Percentiles rank a stretch among this genome's conserved stretches.
phyloP scores from a whole-genome alignment of 2,329 filamentous ascomycete genomes.

The Aspergillus calidoustus region DNA sequence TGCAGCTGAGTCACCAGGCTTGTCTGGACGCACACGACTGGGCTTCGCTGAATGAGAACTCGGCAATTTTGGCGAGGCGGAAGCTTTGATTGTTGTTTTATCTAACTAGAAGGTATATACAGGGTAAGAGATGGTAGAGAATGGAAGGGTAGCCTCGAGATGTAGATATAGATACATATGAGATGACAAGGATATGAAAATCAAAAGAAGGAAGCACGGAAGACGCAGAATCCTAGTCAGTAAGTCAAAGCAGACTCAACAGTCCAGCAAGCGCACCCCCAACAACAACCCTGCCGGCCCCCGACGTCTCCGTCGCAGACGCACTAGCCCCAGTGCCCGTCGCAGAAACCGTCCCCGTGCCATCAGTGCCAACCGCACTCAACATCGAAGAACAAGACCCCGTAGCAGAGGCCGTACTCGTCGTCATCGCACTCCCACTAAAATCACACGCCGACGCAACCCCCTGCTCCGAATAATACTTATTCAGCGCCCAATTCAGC shows the following conservation, averaged over 20 bases:
- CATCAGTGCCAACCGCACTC: conserved; percentile 45
- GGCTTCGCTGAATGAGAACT: background rate
- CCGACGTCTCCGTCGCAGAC: background rate
- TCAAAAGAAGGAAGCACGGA: background rate
- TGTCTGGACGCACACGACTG: conserved; percentile 8
- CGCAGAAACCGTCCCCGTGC: conserved; percentile 44
- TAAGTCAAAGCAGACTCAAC: background rate
- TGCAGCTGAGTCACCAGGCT: conserved; percentile 39
- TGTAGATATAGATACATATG: background rate
- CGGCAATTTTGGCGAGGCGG: background rate
- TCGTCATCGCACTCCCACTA: conserved; percentile 44
- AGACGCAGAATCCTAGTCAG: background rate
- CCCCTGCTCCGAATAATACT: conserved; percentile 49
- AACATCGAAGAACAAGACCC: conserved; percentile 45
- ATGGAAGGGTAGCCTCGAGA: background rate
- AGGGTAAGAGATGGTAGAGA: background rate
- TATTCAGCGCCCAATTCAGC: conserved; percentile 50
- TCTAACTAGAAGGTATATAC: background rate
- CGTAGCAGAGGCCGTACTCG: conserved; percentile 38
- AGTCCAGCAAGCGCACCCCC: background rate
- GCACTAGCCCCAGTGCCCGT: background rate
- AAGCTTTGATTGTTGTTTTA: background rate
- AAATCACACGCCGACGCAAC: conserved; percentile 49
- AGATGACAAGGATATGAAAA: background rate
- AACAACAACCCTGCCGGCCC: background rate